Evolutionary conservation across 306 rosid species (phyloP), one percentile per base, ranked within the genome.

Genomic region (Citrullus amarus): DNA sequence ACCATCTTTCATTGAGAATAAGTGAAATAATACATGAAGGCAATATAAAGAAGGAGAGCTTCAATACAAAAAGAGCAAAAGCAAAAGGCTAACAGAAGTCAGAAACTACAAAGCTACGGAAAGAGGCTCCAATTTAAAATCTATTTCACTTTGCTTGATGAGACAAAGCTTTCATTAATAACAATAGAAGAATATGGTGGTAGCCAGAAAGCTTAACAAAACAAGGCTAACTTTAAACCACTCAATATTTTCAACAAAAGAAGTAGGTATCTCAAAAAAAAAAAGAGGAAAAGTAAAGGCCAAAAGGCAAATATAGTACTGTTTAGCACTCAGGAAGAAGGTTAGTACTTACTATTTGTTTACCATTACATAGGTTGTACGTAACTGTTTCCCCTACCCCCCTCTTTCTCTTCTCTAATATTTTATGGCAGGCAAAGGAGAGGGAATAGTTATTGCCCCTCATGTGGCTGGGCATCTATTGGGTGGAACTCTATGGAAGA

Each of bases 401-500:
- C 61, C 12, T 7, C 20, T 70, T 16, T 61, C 61, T 80, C 79
- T 55, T 77, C 79, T 82, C 80, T 63, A 34, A 72, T 48, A 72
- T 51, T 72, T 25, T 53, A 75, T 77, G 34, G 20, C 75, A 95
- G 99, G 93, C 76, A 92, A 95, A 81, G 99, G 99, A 80, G 97
- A 92, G 73, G 97, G 97, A 75, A 91, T 95, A 77, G 96, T 95
- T 77, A 92, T 95, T 83, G 93, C 99, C 2, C 97, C 97, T 48
- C 97, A 92, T 75, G 92, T 85, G 88, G 96, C 97, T 67, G 99
- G 99, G 65, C 99, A 95, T 89, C 89, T 95, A 32, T 86, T 95
- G 89, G 99, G 99, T 67, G 99, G 99, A 58, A 90, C 96, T 16
- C 82, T 88, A 36, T 95, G 99, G 99, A 95, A 90, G 87, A 92